phyloP scores from a whole-genome alignment of 2,329 filamentous ascomycete genomes.

The Dendryphion nanum region DNA sequence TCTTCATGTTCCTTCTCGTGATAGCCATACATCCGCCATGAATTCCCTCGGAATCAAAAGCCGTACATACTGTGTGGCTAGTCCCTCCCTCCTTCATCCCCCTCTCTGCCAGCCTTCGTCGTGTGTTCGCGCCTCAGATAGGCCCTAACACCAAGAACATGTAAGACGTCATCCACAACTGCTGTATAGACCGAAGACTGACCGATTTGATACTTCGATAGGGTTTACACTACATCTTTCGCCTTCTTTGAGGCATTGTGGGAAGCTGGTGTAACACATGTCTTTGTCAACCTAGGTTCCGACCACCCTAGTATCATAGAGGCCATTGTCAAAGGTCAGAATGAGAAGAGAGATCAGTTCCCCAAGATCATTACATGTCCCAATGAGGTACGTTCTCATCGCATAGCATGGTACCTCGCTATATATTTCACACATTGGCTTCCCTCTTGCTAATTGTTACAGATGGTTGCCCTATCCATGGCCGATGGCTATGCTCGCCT shows the following conservation, averaged over 20 bases:
- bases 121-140: too few relatives aligned
- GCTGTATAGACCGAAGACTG: too few relatives aligned
- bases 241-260: slow-evolving; percentile 81
- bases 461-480: slow-evolving; percentile 86
- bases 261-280: slow-evolving; percentile 52
- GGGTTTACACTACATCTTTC: slow-evolving; percentile 69
- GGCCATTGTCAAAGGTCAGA: slow-evolving; percentile 74
- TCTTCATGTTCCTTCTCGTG: too few relatives aligned
- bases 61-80: too few relatives aligned
- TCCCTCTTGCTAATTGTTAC: slow-evolving; percentile 9
- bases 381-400: slow-evolving; percentile 63
- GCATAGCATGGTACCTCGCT: not conserved
- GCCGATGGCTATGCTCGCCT: slow-evolving; percentile 73
- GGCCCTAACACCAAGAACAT: too few relatives aligned
- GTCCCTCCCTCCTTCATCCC: too few relatives aligned
- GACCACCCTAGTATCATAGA: slow-evolving; percentile 77
- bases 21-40: too few relatives aligned
- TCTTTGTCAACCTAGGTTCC: slow-evolving; percentile 67
- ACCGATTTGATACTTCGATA: too few relatives aligned
- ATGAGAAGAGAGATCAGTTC: slow-evolving; percentile 63
- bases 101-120: too few relatives aligned
- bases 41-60: too few relatives aligned
- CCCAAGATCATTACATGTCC: slow-evolving; percentile 76
- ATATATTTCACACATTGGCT: too few relatives aligned
- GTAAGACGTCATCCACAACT: too few relatives aligned